Evolutionary conservation across 257 asterid species (phyloP).

Genomic region (Solanum ossicruentum): DNA sequence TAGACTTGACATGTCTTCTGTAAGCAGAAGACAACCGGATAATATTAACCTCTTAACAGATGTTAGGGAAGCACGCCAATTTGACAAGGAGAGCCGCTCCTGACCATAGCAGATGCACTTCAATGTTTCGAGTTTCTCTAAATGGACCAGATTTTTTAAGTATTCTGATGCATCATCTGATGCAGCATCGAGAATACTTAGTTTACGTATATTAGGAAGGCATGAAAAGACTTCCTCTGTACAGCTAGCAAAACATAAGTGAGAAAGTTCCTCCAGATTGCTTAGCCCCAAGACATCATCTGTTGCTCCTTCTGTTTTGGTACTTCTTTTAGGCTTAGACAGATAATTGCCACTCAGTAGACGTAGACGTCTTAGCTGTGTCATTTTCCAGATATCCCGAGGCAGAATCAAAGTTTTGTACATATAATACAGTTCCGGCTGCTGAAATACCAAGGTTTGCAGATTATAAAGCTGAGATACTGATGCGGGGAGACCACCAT

Average conservation of each 20-base stretch:
- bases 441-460: constrained; percentile 10
- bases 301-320: background rate
- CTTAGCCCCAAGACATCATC: constrained; percentile 1
- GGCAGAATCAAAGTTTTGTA: constrained; percentile 7
- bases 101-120: background rate
- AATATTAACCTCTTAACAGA: background rate
- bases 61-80: constrained; percentile 6
- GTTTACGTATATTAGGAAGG: constrained; percentile 13
- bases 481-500: constrained; percentile 6
- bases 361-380: constrained; percentile 14
- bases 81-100: background rate
- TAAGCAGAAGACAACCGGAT: background rate
- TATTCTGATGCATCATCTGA: background rate
- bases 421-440: background rate
- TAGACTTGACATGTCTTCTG: background rate
- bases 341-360: constrained; percentile 5
- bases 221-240: background rate
- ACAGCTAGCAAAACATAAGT: constrained; percentile 5
- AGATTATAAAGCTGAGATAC: constrained; percentile 18
- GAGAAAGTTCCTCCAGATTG: constrained; percentile 11
- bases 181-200: constrained; percentile 10
- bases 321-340: background rate
- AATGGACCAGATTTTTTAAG: background rate
- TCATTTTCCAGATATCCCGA: constrained; percentile 8
- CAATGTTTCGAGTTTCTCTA: constrained; percentile 10